phyloP scores from a whole-genome alignment of 768 basidiomycete genomes.

The Boletus eberwhitei region DNA sequence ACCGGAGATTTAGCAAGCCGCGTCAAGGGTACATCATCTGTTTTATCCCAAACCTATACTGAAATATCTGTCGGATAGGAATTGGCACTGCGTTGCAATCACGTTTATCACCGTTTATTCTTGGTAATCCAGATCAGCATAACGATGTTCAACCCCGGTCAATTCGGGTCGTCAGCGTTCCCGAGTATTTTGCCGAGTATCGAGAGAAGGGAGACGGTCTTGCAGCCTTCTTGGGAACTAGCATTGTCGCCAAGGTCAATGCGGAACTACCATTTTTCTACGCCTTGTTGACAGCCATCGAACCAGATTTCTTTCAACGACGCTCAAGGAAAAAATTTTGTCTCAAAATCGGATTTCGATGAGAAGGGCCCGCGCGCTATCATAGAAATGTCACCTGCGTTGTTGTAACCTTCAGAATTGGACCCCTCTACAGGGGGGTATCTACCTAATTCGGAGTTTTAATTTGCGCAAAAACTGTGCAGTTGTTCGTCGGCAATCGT shows the following conservation, averaged over 20 bases:
- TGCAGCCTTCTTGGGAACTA: conserved; percentile 77
- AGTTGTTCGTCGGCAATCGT: conserved; percentile 19
- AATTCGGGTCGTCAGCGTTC: conserved; percentile 62
- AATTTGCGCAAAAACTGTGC: conserved; percentile 28
- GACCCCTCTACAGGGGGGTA: conserved; percentile 2
- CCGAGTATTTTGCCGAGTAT: conserved; percentile 91
- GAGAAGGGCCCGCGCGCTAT: conserved; percentile 69
- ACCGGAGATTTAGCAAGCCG: conserved; percentile 72
- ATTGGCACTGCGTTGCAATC: conserved; percentile 69
- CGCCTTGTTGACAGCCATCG: background rate
- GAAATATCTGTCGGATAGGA: conserved; percentile 36
- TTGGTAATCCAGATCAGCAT: conserved; percentile 57
- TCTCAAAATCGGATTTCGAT: conserved; percentile 77
- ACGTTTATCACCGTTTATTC: conserved; percentile 59
- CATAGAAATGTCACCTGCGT: conserved; percentile 72
- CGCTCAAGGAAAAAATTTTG: conserved; percentile 59
- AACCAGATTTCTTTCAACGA: conserved; percentile 74
- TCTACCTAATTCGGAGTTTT: conserved; percentile 20
- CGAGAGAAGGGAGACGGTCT: conserved; percentile 79
- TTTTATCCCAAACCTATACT: background rate
- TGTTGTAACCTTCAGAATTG: conserved; percentile 43
- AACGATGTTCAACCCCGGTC: conserved; percentile 71
- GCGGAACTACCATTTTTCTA: conserved; percentile 2
- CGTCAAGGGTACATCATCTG: conserved; percentile 57
- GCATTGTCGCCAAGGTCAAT: conserved; percentile 79